A percentile compares a stretch with the other conserved stretches of the same genome.
Conservation (phyloP, 192 early-diverging fungal genomes). For the Dimargaris verticillata region DNA sequence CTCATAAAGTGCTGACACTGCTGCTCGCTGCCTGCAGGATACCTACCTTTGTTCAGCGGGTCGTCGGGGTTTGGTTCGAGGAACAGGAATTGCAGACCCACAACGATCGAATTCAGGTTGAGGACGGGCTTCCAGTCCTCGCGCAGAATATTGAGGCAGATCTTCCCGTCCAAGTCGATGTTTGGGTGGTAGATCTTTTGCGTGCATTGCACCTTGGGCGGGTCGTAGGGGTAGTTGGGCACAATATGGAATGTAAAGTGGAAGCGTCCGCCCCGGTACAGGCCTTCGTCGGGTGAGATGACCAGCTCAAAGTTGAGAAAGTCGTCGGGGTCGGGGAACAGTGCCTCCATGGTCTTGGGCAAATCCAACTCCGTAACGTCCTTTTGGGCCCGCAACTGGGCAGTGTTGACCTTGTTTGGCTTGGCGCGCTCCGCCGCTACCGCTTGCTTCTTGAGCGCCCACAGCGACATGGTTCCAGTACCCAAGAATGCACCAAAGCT, state of each 20-base stretch:
- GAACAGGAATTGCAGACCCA: slow-evolving; percentile 85
- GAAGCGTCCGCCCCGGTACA: slow-evolving; percentile 74
- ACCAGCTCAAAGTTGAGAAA: slow-evolving; percentile 66
- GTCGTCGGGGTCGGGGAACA: slow-evolving; percentile 60
- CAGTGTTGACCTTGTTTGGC: slow-evolving; percentile 66
- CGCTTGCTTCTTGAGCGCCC: slow-evolving; percentile 69
- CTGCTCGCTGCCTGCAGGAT: background rate
- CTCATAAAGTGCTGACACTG: background rate
- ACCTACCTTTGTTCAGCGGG: slow-evolving; percentile 82
- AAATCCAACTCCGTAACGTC: slow-evolving; percentile 74
- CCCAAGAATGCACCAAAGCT: slow-evolving; percentile 4
- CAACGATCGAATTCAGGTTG: slow-evolving; percentile 74
- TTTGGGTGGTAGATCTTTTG: slow-evolving; percentile 96
- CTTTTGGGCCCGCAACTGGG: slow-evolving; percentile 87
- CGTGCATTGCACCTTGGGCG: slow-evolving; percentile 79
- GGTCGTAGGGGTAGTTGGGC: slow-evolving; percentile 84
- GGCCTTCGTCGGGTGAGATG: slow-evolving; percentile 79
- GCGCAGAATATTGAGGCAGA: slow-evolving; percentile 91
- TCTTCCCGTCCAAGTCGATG: slow-evolving; percentile 89
- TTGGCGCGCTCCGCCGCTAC: slow-evolving; percentile 55
- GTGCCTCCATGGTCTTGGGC: slow-evolving; percentile 54
- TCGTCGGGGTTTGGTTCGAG: slow-evolving; percentile 91
- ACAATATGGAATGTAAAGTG: slow-evolving; percentile 66
- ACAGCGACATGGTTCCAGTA: slow-evolving; percentile 67
- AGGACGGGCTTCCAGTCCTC: slow-evolving; percentile 99